Evolutionary conservation across 1,284 basidiomycete species (phyloP), one percentile per base, ranked within the genome.

Genomic region (Tilletia setariae): DNA sequence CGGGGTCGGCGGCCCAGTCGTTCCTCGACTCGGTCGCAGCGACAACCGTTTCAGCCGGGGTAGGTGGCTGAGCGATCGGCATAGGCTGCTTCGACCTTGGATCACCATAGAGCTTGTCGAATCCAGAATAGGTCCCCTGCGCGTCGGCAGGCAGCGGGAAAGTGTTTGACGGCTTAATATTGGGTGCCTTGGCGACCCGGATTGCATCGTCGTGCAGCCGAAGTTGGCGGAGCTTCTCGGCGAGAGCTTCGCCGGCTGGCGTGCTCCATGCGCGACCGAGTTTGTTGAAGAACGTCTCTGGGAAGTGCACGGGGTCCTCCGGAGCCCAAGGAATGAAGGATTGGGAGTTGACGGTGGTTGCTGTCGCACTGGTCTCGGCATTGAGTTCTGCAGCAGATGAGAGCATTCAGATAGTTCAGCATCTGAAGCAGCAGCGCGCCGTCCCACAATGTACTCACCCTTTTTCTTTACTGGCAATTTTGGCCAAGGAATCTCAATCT

Each of bases 401-500:
- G 21, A 66, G 63, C 70, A 74, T 75, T 32, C 68, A 64, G 1
- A 32, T 25, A 32, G 67, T 65, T 28, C 65, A 28, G 16, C 30
- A 35, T 46, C 56, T 67, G 8, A 71, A 68, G 13, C 47, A 43
- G 21, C 21, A 59, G 16, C 6, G 1, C 11, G 21, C 21, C 4
- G 16, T 4, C 46, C 21, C 13, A 30, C 9, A 61, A 19, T 16
- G 30, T 11, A 70, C 68, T 64, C 43, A 70, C 68, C 62, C 25
- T 68, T 64, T 46, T 66, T 66, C 70, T 72, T 75, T 47, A 68
- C 71, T 0, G 74, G 73, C 4, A 71, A 30, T 28, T 73, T 74
- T 13, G 78, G 79, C 80, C 80, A 82, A 1, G 79, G 79, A 3
- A 82, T 77, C 53, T 82, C 72, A 44, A 82, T 68, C 49, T 74